These are phyloP conservation scores for Silybum marianum DNA, from an alignment of 129 eudicot genomes.

Conservation along the genomic window DNA sequence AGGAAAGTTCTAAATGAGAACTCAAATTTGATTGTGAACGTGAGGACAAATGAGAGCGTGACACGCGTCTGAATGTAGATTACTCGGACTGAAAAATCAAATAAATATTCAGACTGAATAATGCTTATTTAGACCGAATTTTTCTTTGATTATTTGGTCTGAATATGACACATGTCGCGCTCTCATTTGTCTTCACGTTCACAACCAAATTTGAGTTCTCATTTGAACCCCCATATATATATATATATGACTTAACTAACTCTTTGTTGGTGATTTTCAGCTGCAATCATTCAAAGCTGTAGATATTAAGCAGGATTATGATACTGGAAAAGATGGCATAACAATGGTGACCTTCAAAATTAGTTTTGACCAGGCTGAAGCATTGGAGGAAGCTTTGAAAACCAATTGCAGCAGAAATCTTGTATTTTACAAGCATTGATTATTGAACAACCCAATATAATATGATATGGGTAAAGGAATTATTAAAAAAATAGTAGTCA, in stretches of 20 bases:
- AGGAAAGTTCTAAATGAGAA: too few species aligned
- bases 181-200: too few species aligned
- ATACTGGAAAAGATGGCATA: conserved; percentile 90
- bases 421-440: conserved; percentile 55
- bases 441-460: conserved; percentile 20
- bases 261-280: conserved; percentile 42
- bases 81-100: too few species aligned
- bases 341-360: conserved; percentile 85
- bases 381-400: conserved; percentile 85
- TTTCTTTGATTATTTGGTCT: too few species aligned
- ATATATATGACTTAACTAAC: neutral
- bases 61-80: too few species aligned
- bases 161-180: too few species aligned
- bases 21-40: too few species aligned
- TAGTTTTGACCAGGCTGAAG: conserved; percentile 77
- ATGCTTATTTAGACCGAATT: too few species aligned
- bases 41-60: too few species aligned
- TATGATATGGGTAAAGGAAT: neutral
- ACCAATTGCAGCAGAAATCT: conserved; percentile 74
- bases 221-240: neutral
- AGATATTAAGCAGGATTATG: conserved; percentile 90
- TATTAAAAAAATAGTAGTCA: too few species aligned
- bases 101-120: too few species aligned
- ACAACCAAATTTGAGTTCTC: too few species aligned
- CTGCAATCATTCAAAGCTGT: conserved; percentile 78